Evolutionary conservation across 2,329 filamentous ascomycete genomes (phyloP).

Genomic region (Penicillium sp.): DNA sequence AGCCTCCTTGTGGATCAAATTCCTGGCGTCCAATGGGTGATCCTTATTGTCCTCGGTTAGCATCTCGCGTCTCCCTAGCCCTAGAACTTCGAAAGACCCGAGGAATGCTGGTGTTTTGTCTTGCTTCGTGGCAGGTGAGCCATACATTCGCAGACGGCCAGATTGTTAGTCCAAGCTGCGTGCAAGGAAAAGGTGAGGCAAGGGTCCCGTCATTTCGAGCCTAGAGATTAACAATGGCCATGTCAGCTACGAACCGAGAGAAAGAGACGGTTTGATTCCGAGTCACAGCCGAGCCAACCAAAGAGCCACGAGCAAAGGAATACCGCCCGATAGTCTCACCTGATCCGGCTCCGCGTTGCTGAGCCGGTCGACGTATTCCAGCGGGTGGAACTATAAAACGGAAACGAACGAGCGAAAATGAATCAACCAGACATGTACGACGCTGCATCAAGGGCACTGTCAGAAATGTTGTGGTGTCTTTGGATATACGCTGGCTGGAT

Average conservation of each 20-base stretch:
- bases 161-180: not conserved
- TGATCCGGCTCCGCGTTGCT: not conserved
- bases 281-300: not conserved
- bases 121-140: too few relatives aligned
- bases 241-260: not conserved
- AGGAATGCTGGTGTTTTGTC: too few relatives aligned
- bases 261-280: not conserved
- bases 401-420: not conserved
- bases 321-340: not conserved
- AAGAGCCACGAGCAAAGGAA: not conserved
- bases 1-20: not conserved
- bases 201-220: not conserved
- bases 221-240: not conserved
- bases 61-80: not conserved
- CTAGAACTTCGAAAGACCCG: not conserved
- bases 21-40: not conserved
- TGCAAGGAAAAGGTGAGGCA: not conserved
- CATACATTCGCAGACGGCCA: not conserved
- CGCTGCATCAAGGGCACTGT: not conserved
- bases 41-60: not conserved
- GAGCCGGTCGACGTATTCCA: not conserved
- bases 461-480: not conserved
- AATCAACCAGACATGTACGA: not conserved
- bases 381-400: not conserved
- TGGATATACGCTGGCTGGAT: not conserved